Base-by-base conservation (phyloP, 352 stramenopile species). In the Elongisporangium prolatum region DNA sequence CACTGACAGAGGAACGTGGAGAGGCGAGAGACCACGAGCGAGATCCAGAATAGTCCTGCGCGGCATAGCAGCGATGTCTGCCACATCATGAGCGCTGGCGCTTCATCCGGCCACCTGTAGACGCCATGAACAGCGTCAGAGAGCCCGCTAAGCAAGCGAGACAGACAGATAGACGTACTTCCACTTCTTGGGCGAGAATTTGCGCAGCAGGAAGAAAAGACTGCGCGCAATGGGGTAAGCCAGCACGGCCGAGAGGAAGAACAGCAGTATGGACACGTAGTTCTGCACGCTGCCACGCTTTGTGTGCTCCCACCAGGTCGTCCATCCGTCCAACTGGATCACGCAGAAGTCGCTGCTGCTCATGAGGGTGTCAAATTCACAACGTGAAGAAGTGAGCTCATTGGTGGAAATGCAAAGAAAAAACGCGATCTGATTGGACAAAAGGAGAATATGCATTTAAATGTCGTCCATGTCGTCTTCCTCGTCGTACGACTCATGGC, bases 161-260 rank as follows among this genome's bases (percentile, higher is more conserved):
- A 18, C 1, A 20, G 22, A 34, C 5, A 4, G 24, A 0, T 24
- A 44, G 11, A 65, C 76, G 52, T 67, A 89, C 79, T 76, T 70
- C 77, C 75, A 89, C 37, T 75, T 79, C 14, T 65, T 68, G 25
- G 78, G 79, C 37, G 65, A 80, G 52, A 78, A 70, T 54, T 84
- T 84, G 48, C 77, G 78, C 25, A 78, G 57, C 28, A 80, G 57
- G 66, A 83, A 89, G 67, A 91, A 91, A 56, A 83, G 60, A 22
- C 67, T 88, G 56, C 79, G 78, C 52, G 81, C 71, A 57, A 91
- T 91, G 34, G 81, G 77, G 54, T 78, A 71, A 58, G 78, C 77
- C 57, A 91, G 69, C 60, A 85, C 79, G 24, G 81, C 76, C 54
- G 81, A 91, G 47, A 91, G 79, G 62, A 89, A 88, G 68, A 91